Evolutionary conservation across 1,284 basidiomycete species (phyloP).

Genomic region (Trametes sp.): DNA sequence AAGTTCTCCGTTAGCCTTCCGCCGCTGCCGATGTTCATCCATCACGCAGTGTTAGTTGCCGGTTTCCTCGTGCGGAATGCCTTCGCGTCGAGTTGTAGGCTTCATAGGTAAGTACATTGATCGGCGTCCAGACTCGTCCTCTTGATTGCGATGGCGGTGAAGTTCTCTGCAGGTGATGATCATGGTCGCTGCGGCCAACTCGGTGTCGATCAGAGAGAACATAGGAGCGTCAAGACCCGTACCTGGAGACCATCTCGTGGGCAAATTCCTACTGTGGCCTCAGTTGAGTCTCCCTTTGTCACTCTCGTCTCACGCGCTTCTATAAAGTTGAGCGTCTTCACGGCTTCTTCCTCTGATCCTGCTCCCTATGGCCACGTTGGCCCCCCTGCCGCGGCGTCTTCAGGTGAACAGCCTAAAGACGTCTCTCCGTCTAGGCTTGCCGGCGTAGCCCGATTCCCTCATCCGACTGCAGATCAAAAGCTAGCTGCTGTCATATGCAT

Average conservation of each 20-base stretch:
- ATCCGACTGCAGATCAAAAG: constrained; percentile 15
- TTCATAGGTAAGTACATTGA: too few relatives aligned
- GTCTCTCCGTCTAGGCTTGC: constrained; percentile 1
- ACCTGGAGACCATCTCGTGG: constrained; percentile 25
- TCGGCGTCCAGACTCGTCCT: neutral
- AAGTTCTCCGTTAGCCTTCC: neutral
- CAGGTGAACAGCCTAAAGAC: constrained; percentile 15
- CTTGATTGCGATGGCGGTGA: constrained; percentile 7
- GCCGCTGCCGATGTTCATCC: neutral
- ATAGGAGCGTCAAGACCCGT: constrained; percentile 4
- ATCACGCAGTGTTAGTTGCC: neutral
- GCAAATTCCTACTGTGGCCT: constrained; percentile 12
- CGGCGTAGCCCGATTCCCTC: constrained; percentile 9
- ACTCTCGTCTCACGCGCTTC: constrained; percentile 21
- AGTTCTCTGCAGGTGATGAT: constrained; percentile 4
- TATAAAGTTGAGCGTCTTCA: constrained; percentile 10
- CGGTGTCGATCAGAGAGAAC: constrained; percentile 11
- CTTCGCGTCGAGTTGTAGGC: too few relatives aligned
- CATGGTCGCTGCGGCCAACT: constrained; percentile 5
- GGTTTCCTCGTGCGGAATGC: too few relatives aligned
- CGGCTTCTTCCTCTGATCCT: constrained; percentile 15
- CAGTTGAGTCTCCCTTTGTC: constrained; percentile 27
- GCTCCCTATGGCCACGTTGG: constrained; percentile 19
- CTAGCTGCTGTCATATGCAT: constrained; percentile 19
- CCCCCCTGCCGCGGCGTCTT: constrained; percentile 10